Evolutionary conservation across 768 basidiomycete species (phyloP).

Genomic region (Mycena pura): DNA sequence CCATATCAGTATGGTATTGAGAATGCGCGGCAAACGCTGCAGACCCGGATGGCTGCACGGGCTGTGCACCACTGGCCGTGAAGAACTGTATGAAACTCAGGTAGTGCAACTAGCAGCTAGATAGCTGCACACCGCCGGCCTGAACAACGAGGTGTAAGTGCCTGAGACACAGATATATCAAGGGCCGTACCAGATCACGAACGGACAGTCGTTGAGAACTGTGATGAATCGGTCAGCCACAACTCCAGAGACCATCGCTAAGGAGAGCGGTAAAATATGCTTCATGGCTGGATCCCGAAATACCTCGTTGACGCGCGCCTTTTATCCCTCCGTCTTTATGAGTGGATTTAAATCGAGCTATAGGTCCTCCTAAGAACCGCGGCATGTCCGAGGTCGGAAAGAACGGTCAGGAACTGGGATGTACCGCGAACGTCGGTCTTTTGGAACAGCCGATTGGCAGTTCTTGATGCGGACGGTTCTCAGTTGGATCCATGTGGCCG

Average conservation of each 20-base stretch:
- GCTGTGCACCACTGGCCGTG: constrained; percentile 2
- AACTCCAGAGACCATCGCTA: constrained; percentile 1
- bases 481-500: too few relatives aligned
- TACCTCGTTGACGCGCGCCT: background rate
- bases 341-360: background rate
- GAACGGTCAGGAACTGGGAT: too few relatives aligned
- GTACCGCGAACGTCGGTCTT: too few relatives aligned
- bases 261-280: background rate
- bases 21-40: background rate
- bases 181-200: too few relatives aligned
- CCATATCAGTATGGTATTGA: background rate
- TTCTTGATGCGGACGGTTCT: too few relatives aligned
- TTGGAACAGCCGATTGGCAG: too few relatives aligned
- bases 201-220: too few relatives aligned
- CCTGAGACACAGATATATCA: too few relatives aligned
- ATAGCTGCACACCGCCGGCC: constrained; percentile 9
- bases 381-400: background rate
- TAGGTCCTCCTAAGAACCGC: background rate
- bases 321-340: background rate
- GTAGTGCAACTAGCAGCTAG: background rate
- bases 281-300: constrained; percentile 4
- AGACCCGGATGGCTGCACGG: constrained; percentile 7
- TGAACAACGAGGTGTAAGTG: background rate
- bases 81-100: constrained; percentile 2
- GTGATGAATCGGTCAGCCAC: constrained; percentile 12